Percentiles rank a stretch among this genome's conserved stretches.
phyloP scores from a whole-genome alignment of 1,139 yeast species.

The Zygosaccharomyces pseudobailii region DNA sequence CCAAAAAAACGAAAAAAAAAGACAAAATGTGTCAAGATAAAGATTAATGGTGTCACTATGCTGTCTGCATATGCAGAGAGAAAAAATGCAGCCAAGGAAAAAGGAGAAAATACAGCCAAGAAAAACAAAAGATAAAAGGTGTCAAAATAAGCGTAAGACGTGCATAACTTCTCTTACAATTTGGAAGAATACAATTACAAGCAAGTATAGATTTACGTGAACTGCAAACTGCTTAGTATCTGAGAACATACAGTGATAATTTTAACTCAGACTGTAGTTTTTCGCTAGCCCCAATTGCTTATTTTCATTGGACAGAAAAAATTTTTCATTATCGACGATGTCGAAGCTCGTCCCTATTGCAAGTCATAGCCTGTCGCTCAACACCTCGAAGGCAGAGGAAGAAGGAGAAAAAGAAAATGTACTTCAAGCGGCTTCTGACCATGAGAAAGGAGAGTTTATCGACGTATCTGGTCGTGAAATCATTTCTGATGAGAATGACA shows the following conservation, averaged over 20 bases:
- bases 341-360: conserved; percentile 9
- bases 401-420: conserved; percentile 5
- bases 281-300: background rate
- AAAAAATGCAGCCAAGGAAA: background rate
- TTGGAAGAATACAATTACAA: background rate
- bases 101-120: background rate
- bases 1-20: background rate
- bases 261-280: background rate
- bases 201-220: background rate
- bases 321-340: conserved; percentile 1
- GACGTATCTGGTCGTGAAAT: conserved; percentile 11
- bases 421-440: background rate
- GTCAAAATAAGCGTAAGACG: background rate
- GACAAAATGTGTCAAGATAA: background rate
- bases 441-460: conserved; percentile 8
- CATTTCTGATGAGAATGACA: conserved; percentile 5
- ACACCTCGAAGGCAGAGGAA: conserved; percentile 2
- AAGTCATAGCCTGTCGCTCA: conserved; percentile 4
- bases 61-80: background rate
- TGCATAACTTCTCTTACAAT: background rate
- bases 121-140: background rate
- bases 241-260: background rate
- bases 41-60: conserved; percentile 1
- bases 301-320: background rate
- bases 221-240: background rate